Conservation (phyloP, 1,284 basidiomycete species). For the Ceratobasidium sp. region DNA sequence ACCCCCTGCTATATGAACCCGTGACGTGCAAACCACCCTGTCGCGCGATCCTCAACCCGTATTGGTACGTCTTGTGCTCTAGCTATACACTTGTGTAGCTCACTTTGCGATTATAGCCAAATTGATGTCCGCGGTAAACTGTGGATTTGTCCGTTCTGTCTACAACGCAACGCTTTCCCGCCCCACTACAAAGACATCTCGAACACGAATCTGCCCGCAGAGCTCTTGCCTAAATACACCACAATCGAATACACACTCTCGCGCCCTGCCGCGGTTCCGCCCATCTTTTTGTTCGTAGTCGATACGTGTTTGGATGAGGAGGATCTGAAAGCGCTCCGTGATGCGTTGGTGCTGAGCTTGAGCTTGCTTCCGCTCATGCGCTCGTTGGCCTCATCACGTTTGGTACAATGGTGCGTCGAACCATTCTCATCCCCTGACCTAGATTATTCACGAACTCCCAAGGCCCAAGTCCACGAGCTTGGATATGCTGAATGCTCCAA, state of each 20-base stretch:
- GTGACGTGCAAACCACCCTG: slow-evolving; percentile 98
- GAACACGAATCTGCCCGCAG: slow-evolving; percentile 94
- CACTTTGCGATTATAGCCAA: slow-evolving; percentile 66
- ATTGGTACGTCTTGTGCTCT: slow-evolving; percentile 71
- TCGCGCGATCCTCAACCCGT: slow-evolving; percentile 96
- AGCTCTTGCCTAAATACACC: slow-evolving; percentile 97
- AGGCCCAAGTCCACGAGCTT: slow-evolving; percentile 99
- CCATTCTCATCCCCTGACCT: not conserved
- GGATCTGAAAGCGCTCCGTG: slow-evolving; percentile 92
- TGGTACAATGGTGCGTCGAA: slow-evolving; percentile 86
- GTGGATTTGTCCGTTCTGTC: slow-evolving; percentile 99
- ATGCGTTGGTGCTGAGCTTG: slow-evolving; percentile 91
- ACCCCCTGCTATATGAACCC: slow-evolving; percentile 97
- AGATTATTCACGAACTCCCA: slow-evolving; percentile 1
- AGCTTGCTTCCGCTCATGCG: slow-evolving; percentile 93
- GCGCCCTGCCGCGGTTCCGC: slow-evolving; percentile 89
- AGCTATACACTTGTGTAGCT: not conserved
- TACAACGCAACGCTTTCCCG: slow-evolving; percentile 95
- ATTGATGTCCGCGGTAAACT: slow-evolving; percentile 98
- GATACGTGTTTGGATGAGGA: slow-evolving; percentile 98
- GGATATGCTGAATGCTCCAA: slow-evolving; percentile 97
- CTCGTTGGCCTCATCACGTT: slow-evolving; percentile 95
- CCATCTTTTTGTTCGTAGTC: slow-evolving; percentile 96
- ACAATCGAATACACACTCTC: slow-evolving; percentile 99
- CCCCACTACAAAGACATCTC: slow-evolving; percentile 99